A percentile compares a stretch with the other conserved stretches of the same genome.
These are phyloP conservation scores for Zhuliangozyma parablackwelliae DNA, from an alignment of 1,139 yeast species.

Conservation along the genomic window DNA sequence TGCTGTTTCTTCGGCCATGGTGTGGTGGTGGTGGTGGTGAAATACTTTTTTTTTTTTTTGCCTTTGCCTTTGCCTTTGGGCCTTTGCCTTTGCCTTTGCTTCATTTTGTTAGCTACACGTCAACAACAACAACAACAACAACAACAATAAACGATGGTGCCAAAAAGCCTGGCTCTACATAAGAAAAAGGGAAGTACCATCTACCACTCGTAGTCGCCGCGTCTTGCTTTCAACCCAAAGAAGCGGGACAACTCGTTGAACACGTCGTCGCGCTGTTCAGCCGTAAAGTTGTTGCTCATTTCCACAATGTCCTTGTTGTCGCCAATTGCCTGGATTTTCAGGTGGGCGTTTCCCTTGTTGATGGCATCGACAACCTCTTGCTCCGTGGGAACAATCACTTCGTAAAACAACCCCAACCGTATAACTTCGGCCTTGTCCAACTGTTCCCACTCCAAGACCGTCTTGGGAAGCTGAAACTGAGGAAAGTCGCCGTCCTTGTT, in stretches of 20 bases:
- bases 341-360: slow-evolving; percentile 17
- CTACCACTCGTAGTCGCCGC: slow-evolving; percentile 49
- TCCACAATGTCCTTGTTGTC: slow-evolving; percentile 32
- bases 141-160: too few relatives aligned
- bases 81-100: too few relatives aligned
- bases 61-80: neutral
- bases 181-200: too few relatives aligned
- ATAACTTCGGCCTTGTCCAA: slow-evolving; percentile 44
- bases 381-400: slow-evolving; percentile 50
- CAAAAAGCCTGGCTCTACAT: too few relatives aligned
- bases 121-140: too few relatives aligned
- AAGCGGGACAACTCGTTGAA: slow-evolving; percentile 65
- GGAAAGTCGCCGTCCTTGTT: slow-evolving; percentile 76
- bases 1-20: slow-evolving; percentile 11
- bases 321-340: slow-evolving; percentile 7
- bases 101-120: too few relatives aligned
- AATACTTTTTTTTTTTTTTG: neutral
- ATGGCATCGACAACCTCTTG: slow-evolving; percentile 37
- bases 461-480: slow-evolving; percentile 53
- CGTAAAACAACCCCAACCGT: slow-evolving; percentile 65
- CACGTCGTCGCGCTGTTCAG: slow-evolving; percentile 41
- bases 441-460: slow-evolving; percentile 48
- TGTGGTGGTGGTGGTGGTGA: slow-evolving; percentile 1
- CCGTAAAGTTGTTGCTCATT: slow-evolving; percentile 25
- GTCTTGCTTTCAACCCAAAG: slow-evolving; percentile 57